Percentiles rank a stretch among this genome's conserved stretches.
These are phyloP conservation scores for Paragyromitra xinjiangensis DNA, from an alignment of 495 filamentous ascomycete genomes.

Conservation along the genomic window DNA sequence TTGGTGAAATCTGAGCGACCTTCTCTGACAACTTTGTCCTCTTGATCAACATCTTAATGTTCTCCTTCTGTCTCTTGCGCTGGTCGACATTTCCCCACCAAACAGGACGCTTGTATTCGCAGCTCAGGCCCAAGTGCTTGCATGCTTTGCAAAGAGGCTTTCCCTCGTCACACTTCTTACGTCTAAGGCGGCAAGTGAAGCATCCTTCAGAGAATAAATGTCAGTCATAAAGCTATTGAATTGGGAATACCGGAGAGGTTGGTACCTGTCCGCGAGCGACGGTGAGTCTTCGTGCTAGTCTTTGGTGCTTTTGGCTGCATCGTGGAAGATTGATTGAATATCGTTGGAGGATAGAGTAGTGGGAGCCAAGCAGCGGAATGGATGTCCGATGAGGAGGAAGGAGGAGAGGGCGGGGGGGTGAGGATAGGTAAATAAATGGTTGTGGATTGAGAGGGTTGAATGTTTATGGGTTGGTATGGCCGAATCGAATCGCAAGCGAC, in stretches of 20 bases:
- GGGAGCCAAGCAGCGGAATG: conserved; percentile 47
- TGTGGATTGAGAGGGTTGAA: conserved; percentile 48
- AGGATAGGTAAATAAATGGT: conserved; percentile 48
- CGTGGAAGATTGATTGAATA: conserved; percentile 41
- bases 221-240: conserved; percentile 50
- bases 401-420: conserved; percentile 43
- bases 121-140: conserved; percentile 82
- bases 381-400: conserved; percentile 30
- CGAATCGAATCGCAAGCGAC: conserved; percentile 48
- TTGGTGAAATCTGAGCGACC: conserved; percentile 65
- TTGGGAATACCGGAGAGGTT: conserved; percentile 28
- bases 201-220: conserved; percentile 71
- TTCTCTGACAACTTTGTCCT: conserved; percentile 93
- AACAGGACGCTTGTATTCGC: conserved; percentile 94
- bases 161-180: conserved; percentile 98
- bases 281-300: conserved; percentile 81
- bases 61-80: conserved; percentile 85
- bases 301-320: conserved; percentile 66
- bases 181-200: conserved; percentile 92
- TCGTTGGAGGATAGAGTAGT: conserved; percentile 39
- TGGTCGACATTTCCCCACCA: conserved; percentile 96
- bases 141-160: conserved; percentile 87
- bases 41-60: conserved; percentile 97
- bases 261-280: conserved; percentile 88
- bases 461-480: conserved; percentile 35